These are phyloP conservation scores for Salix caprea DNA, from an alignment of 345 rosid species.

Conservation along the genomic window DNA sequence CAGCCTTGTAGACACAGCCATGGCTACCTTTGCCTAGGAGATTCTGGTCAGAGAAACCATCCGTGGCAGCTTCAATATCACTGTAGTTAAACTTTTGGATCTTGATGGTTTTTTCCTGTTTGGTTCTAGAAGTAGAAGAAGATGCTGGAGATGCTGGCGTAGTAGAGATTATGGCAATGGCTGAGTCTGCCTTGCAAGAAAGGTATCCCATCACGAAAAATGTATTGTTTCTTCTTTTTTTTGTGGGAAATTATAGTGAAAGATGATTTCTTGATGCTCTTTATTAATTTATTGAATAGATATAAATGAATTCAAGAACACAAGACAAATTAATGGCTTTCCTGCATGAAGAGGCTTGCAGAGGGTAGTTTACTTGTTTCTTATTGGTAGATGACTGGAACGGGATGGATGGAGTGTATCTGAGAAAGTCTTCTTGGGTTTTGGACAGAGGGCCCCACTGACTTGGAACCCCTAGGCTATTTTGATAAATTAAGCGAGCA, in stretches of 20 bases:
- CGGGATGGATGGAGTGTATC: background rate
- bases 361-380: background rate
- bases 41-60: slow-evolving; percentile 74
- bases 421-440: background rate
- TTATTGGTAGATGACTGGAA: background rate
- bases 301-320: background rate
- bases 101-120: slow-evolving; percentile 53
- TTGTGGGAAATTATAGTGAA: background rate
- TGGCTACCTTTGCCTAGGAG: slow-evolving; percentile 96
- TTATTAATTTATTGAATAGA: background rate
- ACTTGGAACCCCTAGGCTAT: slow-evolving; percentile 30
- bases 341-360: background rate
- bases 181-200: slow-evolving; percentile 76
- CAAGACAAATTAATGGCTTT: background rate
- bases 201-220: slow-evolving; percentile 62
- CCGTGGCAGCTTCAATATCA: slow-evolving; percentile 90
- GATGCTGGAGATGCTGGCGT: slow-evolving; percentile 13
- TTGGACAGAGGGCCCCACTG: slow-evolving; percentile 24
- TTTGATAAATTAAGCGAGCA: background rate
- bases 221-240: background rate
- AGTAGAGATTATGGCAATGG: slow-evolving; percentile 23
- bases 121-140: slow-evolving; percentile 38
- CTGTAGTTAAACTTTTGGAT: slow-evolving; percentile 76
- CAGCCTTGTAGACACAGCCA: slow-evolving; percentile 91
- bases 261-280: background rate